Evolutionary conservation across 2,329 filamentous ascomycete genomes (phyloP).

Genomic region (Corinectria fuckeliana): DNA sequence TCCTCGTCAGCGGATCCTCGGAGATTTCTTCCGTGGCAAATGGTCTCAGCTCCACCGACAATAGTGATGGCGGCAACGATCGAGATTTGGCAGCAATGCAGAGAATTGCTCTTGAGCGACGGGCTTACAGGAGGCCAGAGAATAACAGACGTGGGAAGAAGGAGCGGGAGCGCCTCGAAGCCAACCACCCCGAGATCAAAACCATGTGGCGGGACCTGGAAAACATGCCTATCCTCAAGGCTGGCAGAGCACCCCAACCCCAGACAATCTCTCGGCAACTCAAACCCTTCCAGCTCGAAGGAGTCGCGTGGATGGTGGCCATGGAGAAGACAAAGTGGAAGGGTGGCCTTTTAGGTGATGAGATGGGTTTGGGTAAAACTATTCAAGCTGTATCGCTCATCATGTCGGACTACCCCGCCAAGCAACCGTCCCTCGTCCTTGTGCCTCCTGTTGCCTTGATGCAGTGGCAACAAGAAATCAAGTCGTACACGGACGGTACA

Average conservation of each 20-base stretch:
- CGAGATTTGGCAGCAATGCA: slow-evolving; percentile 24
- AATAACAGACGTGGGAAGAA: slow-evolving; percentile 40
- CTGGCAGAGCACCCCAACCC: slow-evolving; percentile 59
- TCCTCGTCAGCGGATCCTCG: background rate
- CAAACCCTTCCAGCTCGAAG: slow-evolving; percentile 93
- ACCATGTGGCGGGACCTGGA: slow-evolving; percentile 87
- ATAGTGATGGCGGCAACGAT: slow-evolving; percentile 30
- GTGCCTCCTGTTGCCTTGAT: slow-evolving; percentile 93
- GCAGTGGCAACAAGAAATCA: slow-evolving; percentile 90
- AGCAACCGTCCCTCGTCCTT: slow-evolving; percentile 82
- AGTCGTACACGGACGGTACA: slow-evolving; percentile 82
- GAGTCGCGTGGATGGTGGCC: slow-evolving; percentile 89
- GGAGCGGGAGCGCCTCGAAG: slow-evolving; percentile 73
- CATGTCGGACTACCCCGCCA: slow-evolving; percentile 94
- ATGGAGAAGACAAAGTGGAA: slow-evolving; percentile 88
- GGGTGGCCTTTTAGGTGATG: slow-evolving; percentile 90
- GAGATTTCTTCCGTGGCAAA: slow-evolving; percentile 10
- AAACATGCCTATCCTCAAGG: slow-evolving; percentile 69
- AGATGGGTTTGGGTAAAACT: slow-evolving; percentile 99
- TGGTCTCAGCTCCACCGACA: slow-evolving; percentile 15
- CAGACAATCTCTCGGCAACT: slow-evolving; percentile 78
- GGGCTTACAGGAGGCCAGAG: slow-evolving; percentile 41
- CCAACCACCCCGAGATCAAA: slow-evolving; percentile 76
- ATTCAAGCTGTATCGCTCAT: slow-evolving; percentile 97
- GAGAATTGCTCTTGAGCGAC: slow-evolving; percentile 39